Conservation (phyloP, 2,329 filamentous ascomycete genomes). For the Fusarium zealandicum region DNA sequence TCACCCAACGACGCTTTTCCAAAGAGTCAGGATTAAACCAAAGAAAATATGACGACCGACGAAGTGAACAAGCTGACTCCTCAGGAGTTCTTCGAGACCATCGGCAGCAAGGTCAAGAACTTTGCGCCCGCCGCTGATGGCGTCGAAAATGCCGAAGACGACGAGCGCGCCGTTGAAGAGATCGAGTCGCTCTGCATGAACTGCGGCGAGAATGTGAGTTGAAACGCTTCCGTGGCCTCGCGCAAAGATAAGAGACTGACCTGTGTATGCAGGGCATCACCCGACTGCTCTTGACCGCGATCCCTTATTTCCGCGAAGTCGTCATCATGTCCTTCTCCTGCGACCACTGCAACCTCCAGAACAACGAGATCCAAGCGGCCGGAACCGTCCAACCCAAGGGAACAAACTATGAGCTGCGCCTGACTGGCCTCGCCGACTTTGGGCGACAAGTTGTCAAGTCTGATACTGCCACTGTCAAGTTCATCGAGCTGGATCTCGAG, state of each 20-base stretch:
- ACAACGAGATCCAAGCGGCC: slow-evolving; percentile 93
- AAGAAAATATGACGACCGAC: slow-evolving; percentile 52
- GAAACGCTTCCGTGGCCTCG: neutral
- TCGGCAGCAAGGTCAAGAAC: slow-evolving; percentile 67
- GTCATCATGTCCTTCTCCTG: slow-evolving; percentile 97
- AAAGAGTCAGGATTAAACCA: slow-evolving; percentile 11
- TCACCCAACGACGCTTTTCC: slow-evolving; percentile 29
- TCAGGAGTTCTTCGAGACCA: slow-evolving; percentile 66
- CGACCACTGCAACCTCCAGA: slow-evolving; percentile 85
- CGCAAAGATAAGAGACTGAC: slow-evolving; percentile 23
- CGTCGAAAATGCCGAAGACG: slow-evolving; percentile 44
- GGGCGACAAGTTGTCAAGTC: slow-evolving; percentile 90
- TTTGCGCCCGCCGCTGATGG: slow-evolving; percentile 52
- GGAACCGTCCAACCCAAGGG: slow-evolving; percentile 92
- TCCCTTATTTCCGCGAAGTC: slow-evolving; percentile 97
- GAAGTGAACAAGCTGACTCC: slow-evolving; percentile 51
- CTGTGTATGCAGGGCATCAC: slow-evolving; percentile 73
- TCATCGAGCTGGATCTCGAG: slow-evolving; percentile 92
- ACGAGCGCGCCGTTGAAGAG: slow-evolving; percentile 68
- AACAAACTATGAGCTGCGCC: slow-evolving; percentile 79
- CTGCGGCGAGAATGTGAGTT: slow-evolving; percentile 76
- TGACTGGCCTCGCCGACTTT: slow-evolving; percentile 77
- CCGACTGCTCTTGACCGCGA: slow-evolving; percentile 84
- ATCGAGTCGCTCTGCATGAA: slow-evolving; percentile 88
- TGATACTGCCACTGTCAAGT: slow-evolving; percentile 82